A percentile compares a stretch with the other conserved stretches of the same genome.
Conservation (phyloP, 768 basidiomycete genomes). For the Phlebiopsis flavidoalba region DNA sequence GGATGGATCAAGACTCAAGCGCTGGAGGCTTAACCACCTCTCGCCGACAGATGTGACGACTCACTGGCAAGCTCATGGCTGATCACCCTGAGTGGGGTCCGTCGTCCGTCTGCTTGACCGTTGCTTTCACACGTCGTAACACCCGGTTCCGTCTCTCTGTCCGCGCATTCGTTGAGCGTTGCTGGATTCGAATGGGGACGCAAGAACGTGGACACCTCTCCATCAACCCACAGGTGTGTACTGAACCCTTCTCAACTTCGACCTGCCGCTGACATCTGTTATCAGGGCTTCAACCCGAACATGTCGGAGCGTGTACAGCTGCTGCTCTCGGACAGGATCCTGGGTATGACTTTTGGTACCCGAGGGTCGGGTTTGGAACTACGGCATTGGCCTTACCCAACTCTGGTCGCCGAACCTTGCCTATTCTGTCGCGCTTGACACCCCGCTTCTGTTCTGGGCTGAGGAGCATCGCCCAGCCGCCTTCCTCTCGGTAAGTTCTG, state of each 20-base stretch:
- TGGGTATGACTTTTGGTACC: constrained; percentile 95
- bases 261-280: constrained; percentile 5
- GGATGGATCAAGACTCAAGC: constrained; percentile 98
- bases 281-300: constrained; percentile 90
- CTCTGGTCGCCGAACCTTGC: constrained; percentile 79
- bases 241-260: not conserved
- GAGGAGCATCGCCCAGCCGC: constrained; percentile 93
- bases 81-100: constrained; percentile 95
- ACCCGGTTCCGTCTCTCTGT: constrained; percentile 94
- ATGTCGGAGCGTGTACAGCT: constrained; percentile 97
- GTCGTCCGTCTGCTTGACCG: constrained; percentile 88
- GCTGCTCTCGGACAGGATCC: constrained; percentile 88
- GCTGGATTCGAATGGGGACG: constrained; percentile 98
- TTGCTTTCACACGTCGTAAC: constrained; percentile 99
- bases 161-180: constrained; percentile 85
- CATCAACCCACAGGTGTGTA: constrained; percentile 65
- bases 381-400: constrained; percentile 90
- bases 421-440: constrained; percentile 84
- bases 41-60: constrained; percentile 91
- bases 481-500: constrained; percentile 74
- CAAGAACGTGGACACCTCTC: constrained; percentile 84
- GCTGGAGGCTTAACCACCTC: constrained; percentile 84
- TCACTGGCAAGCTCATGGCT: constrained; percentile 95
- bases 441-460: constrained; percentile 94
- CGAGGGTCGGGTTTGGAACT: constrained; percentile 95